Conservation (phyloP, 768 basidiomycete genomes). For the Pisolithus albus region DNA sequence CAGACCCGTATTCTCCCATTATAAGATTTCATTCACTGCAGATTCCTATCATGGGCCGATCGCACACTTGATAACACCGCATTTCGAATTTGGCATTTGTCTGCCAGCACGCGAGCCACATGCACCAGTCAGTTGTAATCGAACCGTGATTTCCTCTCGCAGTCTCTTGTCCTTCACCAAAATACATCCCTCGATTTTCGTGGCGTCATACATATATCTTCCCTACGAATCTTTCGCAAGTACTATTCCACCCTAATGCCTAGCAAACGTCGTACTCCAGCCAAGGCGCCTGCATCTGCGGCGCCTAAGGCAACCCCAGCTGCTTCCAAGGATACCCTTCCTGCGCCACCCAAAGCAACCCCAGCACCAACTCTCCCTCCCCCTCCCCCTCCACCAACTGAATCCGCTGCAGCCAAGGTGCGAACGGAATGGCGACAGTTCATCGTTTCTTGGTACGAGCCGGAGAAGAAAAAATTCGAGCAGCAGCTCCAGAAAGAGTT, state of each 20-base stretch:
- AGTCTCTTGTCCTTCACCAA: conserved; percentile 4
- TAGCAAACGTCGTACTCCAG: conserved; percentile 22
- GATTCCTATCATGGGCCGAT: conserved; percentile 29
- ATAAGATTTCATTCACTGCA: conserved; percentile 7
- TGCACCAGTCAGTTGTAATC: conserved; percentile 20
- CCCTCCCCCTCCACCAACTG: conserved; percentile 11
- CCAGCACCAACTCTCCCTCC: conserved; percentile 11
- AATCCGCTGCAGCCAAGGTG: conserved; percentile 18
- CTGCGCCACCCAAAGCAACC: conserved; percentile 7
- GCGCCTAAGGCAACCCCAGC: conserved; percentile 8
- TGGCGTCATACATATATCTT: conserved; percentile 12
- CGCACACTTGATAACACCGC: conserved; percentile 23
- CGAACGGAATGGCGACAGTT: conserved; percentile 27
- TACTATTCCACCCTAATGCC: conserved; percentile 14
- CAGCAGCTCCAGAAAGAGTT: conserved; percentile 28
- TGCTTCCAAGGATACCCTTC: conserved; percentile 5
- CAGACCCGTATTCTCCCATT: conserved; percentile 17
- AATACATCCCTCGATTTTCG: conserved; percentile 2
- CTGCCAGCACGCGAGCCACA: conserved; percentile 20
- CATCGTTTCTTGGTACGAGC: conserved; percentile 24
- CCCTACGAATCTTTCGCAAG: neutral
- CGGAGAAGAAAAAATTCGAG: conserved; percentile 21
- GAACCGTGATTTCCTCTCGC: conserved; percentile 15
- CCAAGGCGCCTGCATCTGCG: conserved; percentile 10
- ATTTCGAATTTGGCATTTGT: conserved; percentile 14